Base-by-base conservation (phyloP, 2,329 filamentous ascomycete species). In the Simplicillium aogashimaense region DNA sequence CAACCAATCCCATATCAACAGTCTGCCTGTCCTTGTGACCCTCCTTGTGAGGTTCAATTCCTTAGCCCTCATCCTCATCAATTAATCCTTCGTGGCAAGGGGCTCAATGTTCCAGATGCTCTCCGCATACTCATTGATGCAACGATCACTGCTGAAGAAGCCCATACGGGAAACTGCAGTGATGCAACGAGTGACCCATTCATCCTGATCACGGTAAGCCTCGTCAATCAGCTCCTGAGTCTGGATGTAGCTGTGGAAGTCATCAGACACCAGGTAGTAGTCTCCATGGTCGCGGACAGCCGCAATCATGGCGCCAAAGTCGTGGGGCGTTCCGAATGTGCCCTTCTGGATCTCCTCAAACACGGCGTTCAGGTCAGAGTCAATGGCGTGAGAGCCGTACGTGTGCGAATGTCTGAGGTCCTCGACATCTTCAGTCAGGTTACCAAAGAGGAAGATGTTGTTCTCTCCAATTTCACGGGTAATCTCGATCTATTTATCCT, bases 381-480 rank as follows among this genome's bases (percentile, higher is more conserved):
- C 88, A 43, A 97, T 69, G 29, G 74, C 64, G 67, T 94, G 86
- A 32, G 78, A 68, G 47, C 84, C 82, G 64, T 95, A 97, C 49
- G 81, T 83, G 68, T 97, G 90, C 15, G 74, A 71, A 64, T 97
- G 88, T 37, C 92, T 89, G 41, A 98, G 80, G 50, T 97, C 90
- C 54, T 97, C 92, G 32, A 98, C 92, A 52, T 97, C 88, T 62
- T 98, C 92, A 41, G 92, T 81, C 15, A 98, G 76, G 59, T 90
- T 95, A 45, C 92, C 92, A 58, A 98, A 97, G 51, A 98, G 77
- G 79, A 98, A 98, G 60, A 98, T 95, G 66, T 97, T 97, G 58
- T 87, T 81, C 57, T 97, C 88, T 53, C 89, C 86, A 56, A 97
- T 86, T 64, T 98, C 92, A 43, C 92, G 87, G 3, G 92, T 97